Conservation (phyloP, 225 moss, liverwort and hornwort genomes). For the Physcomitrellopsis africana region DNA sequence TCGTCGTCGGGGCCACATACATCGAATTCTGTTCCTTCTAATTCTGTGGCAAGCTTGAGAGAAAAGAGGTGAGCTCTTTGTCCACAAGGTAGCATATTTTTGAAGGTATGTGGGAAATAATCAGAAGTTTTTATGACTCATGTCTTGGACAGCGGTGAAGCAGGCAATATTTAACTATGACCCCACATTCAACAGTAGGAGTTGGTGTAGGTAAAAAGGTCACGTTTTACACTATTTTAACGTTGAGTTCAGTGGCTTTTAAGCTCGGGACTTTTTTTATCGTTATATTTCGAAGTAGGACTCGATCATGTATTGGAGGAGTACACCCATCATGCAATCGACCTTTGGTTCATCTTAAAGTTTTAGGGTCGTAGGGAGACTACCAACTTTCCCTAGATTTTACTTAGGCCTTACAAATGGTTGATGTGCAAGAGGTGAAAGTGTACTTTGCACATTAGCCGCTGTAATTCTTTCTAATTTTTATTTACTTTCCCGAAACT, state of each 20-base stretch:
- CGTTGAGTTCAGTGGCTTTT: not conserved
- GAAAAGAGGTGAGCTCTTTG: slow-evolving; percentile 50
- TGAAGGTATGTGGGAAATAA: not conserved
- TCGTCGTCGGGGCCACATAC: slow-evolving; percentile 44
- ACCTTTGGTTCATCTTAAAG: not conserved
- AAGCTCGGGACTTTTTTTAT: not conserved
- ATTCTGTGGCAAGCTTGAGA: slow-evolving; percentile 51
- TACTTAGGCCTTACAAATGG: not conserved
- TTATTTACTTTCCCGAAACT: not conserved
- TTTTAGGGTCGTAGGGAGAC: not conserved
- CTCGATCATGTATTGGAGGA: not conserved
- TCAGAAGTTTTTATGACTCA: not conserved
- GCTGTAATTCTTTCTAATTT: not conserved
- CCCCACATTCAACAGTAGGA: slow-evolving; percentile 4
- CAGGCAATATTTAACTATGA: slow-evolving; percentile 9
- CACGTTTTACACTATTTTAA: not conserved
- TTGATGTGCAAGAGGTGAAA: not conserved
- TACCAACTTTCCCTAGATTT: not conserved
- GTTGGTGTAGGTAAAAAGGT: not conserved
- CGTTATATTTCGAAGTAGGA: not conserved
- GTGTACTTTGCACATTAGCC: slow-evolving; percentile 15
- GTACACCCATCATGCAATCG: not conserved
- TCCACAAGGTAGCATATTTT: slow-evolving; percentile 11
- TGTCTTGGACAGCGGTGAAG: not conserved
- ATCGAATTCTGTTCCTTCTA: slow-evolving; percentile 42